Base-by-base conservation (phyloP, 768 basidiomycete genomes). In the Glaciozyma antarctica region DNA sequence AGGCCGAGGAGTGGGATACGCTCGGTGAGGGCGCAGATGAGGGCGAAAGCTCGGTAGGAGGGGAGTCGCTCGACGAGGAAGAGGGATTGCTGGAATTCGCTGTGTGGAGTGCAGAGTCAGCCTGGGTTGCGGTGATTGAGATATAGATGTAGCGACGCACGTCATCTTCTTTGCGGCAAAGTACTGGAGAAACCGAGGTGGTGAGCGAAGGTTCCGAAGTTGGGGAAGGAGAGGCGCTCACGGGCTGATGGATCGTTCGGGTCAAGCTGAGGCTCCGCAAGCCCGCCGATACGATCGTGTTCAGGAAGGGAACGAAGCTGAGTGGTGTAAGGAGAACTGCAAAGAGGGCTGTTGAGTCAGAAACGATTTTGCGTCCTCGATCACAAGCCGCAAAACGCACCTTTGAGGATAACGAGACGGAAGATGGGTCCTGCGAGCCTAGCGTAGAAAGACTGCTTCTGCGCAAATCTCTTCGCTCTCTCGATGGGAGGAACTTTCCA, bases 101-200 rank as follows among this genome's bases (percentile, higher is more conserved):
- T 70, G 60, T 32, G 22, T 26, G 60, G 12, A 21, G 19, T n/a
- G n/a, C 8, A 2, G 26, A 34, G 28, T 10, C 0, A 41, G 12
- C 8, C 1, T 24, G n/a, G 26, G 2, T n/a, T 22, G 2, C 5
- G 19, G 3, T 4, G 34, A 0, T 5, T 16, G 19, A 16, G 1
- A 44, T 1, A 30, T 2, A 28, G 21, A 55, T 13, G 38, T 7
- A n/a, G 28, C 32, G 72, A 9, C 77, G 67, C 67, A 77, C 77
- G 71, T 73, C 78, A 80, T 77, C 38, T 68, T 66, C 58, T 80
- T 80, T 13, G 71, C 66, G n/a, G 71, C 73, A 62, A 79, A 80
- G 64, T 77, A 79, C 54, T 71, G 61, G 15, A 3, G 21, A 21
- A n/a, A 47, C 6, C 13, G 5, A 15, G 57, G 44, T 12, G 3